Base-by-base conservation (phyloP, 2,329 filamentous ascomycete species). In the Neonectria ditissima region DNA sequence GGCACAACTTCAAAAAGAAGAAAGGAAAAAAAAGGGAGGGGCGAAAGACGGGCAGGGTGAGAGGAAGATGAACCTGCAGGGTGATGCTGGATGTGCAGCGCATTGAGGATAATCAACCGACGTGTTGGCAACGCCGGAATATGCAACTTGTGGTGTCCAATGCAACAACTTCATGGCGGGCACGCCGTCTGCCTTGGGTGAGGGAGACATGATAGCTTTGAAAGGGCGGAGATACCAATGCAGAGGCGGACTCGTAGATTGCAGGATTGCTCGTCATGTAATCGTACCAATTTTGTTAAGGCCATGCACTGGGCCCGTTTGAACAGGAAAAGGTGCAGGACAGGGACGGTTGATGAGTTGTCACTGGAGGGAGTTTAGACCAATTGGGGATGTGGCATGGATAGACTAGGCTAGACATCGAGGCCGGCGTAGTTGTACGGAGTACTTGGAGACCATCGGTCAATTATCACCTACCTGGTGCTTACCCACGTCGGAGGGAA, bases 221-320 rank as follows among this genome's bases (percentile, higher is more conserved):
- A 20, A 14, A n/a, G 30, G 26, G 44, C 24, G 20, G 16, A 48
- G 44, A 41, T 32, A 18, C 44, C 43, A 50, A 51, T 51, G 37
- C n/a, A 41, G 8, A 41, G 30, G 20, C 16, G 14, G 54, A 26
- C 41, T 30, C 39, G 54, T 22, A 62, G 54, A 44, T 50, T 62
- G 24, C 59, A 62, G 59, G 59, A 62, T 47, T 48, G 32, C 32
- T 39, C 32, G 16, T 53, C 59, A 62, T 62, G 59, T 62, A 47
- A 14, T 44, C 20, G 22, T 22, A 50, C 47, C 32, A 20, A 11
- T 4, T 4, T 2, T 11, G 16, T 28, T n/a, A 16, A 50, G 18
- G 26, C n/a, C 10, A 50, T 50, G 47, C 47, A 34, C 28, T 30
- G 34, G 34, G 13, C 34, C 43, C 48, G 41, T 57, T 52, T 56